Percentiles rank a stretch among this genome's conserved stretches.
Evolutionary conservation across 2,329 filamentous ascomycete genomes (phyloP).

Genomic region (Cadophora sp.): DNA sequence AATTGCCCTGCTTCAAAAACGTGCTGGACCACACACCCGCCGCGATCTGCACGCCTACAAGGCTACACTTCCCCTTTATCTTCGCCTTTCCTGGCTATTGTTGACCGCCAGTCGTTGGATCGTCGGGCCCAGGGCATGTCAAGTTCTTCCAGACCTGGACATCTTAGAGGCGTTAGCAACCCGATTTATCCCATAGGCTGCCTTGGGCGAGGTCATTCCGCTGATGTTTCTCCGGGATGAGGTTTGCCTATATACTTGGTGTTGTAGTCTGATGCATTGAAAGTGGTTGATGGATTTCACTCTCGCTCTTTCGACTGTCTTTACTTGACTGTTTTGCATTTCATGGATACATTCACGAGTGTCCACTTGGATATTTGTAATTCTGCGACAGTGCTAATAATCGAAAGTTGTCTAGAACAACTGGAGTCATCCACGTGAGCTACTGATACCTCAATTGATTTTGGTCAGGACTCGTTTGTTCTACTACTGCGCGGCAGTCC

Average conservation of each 20-base stretch:
- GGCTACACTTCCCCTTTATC: not conserved
- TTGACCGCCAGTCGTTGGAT: conserved; percentile 7
- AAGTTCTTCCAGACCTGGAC: conserved; percentile 1
- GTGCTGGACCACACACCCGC: not conserved
- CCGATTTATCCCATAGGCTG: conserved; percentile 1
- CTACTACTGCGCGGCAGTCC: not conserved
- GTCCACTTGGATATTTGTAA: not conserved
- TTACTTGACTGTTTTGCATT: not conserved
- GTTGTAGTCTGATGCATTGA: not conserved
- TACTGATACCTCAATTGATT: not conserved
- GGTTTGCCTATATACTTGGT: conserved; percentile 3
- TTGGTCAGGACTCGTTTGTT: not conserved
- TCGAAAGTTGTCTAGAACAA: not conserved
- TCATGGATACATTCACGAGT: not conserved
- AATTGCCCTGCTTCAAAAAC: not conserved
- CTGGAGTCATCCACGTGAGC: not conserved
- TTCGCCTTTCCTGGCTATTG: not conserved
- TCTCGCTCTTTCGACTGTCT: not conserved
- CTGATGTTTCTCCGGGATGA: not conserved
- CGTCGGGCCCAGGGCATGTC: not conserved
- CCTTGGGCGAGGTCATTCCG: not conserved
- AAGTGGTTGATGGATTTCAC: not conserved
- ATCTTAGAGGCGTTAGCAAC: not conserved
- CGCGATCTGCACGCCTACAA: conserved; percentile 2
- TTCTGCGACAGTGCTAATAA: not conserved